These are phyloP conservation scores for Zasmidium citrigriseum DNA, from an alignment of 2,329 filamentous ascomycete species.

Conservation along the genomic window DNA sequence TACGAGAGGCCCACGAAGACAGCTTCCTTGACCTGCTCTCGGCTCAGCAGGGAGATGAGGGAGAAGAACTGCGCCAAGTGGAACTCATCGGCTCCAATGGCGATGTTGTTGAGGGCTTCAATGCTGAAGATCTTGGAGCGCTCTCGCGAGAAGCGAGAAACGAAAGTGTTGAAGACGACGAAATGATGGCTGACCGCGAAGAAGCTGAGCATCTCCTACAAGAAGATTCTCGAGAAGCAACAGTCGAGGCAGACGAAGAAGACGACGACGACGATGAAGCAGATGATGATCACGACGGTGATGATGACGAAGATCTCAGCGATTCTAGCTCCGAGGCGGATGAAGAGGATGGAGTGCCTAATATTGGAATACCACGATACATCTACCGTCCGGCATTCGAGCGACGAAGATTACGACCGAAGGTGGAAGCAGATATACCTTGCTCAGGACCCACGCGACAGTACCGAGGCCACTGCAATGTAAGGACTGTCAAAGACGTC, in stretches of 20 bases:
- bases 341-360: slow-evolving; percentile 38
- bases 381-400: slow-evolving; percentile 54
- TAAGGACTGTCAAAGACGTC: slow-evolving; percentile 68
- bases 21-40: slow-evolving; percentile 13
- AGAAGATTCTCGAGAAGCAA: neutral
- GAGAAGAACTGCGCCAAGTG: slow-evolving; percentile 16
- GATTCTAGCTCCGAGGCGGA: slow-evolving; percentile 37
- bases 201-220: neutral
- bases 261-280: slow-evolving; percentile 31
- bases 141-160: slow-evolving; percentile 9
- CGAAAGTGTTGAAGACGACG: neutral
- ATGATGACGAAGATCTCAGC: slow-evolving; percentile 22
- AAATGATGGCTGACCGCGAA: neutral
- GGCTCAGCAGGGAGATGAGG: slow-evolving; percentile 15
- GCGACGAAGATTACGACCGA: slow-evolving; percentile 48
- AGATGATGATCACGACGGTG: slow-evolving; percentile 27
- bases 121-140: slow-evolving; percentile 21
- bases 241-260: slow-evolving; percentile 23
- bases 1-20: slow-evolving; percentile 20
- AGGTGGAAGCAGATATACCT: slow-evolving; percentile 57
- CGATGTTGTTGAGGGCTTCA: slow-evolving; percentile 15
- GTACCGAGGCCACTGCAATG: slow-evolving; percentile 67
- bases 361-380: slow-evolving; percentile 32
- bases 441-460: slow-evolving; percentile 58
- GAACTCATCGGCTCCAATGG: slow-evolving; percentile 23